Evolutionary conservation across 805 yeast genomes (phyloP).

Genomic region (Yamadazyma phyllophila): DNA sequence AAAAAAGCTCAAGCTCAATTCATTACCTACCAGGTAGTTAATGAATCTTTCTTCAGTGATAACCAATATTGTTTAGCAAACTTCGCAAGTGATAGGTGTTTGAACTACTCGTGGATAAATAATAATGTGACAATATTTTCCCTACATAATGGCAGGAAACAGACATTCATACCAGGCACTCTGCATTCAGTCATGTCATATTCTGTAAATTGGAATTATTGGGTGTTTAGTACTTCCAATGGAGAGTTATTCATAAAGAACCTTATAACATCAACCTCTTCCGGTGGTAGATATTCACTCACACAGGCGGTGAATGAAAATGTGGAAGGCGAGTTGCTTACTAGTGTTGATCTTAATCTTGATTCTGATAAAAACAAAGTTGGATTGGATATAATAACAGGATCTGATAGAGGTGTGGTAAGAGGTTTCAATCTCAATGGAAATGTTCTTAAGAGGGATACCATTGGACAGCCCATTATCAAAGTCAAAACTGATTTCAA

Average conservation of each 20-base stretch:
- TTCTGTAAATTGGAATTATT: slow-evolving; percentile 31
- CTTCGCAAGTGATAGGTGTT: slow-evolving; percentile 25
- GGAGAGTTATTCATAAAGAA: slow-evolving; percentile 35
- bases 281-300: slow-evolving; percentile 21
- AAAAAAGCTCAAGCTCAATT: slow-evolving; percentile 28
- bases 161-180: slow-evolving; percentile 37
- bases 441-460: slow-evolving; percentile 8
- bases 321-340: slow-evolving; percentile 12
- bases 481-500: slow-evolving; percentile 29
- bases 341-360: slow-evolving; percentile 18
- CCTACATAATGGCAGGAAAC: slow-evolving; percentile 35
- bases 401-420: slow-evolving; percentile 22
- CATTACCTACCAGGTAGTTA: slow-evolving; percentile 31
- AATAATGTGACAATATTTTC: slow-evolving; percentile 32
- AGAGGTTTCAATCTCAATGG: slow-evolving; percentile 27
- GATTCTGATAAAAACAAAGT: slow-evolving; percentile 23
- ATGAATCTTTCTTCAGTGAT: slow-evolving; percentile 17
- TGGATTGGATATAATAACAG: slow-evolving; percentile 25
- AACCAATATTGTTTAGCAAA: slow-evolving; percentile 21
- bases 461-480: slow-evolving; percentile 14
- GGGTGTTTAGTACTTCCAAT: slow-evolving; percentile 24
- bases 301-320: slow-evolving; percentile 15
- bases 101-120: slow-evolving; percentile 25
- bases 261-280: slow-evolving; percentile 30
- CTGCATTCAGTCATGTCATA: slow-evolving; percentile 7